These are phyloP conservation scores for Alternaria sp. DNA, from an alignment of 2,329 filamentous ascomycete species.

Conservation along the genomic window DNA sequence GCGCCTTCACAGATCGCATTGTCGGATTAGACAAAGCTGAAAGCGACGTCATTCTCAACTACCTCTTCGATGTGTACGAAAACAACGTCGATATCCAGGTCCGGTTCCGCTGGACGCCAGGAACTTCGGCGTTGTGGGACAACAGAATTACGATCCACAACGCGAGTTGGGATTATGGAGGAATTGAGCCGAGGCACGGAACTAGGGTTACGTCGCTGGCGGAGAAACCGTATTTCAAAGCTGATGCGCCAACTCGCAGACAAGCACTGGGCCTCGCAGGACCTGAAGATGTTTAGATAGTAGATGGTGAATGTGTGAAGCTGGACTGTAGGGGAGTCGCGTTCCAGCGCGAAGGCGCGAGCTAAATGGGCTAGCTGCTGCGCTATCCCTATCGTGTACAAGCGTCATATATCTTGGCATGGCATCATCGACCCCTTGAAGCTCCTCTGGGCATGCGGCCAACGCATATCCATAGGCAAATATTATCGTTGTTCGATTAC, in stretches of 20 bases:
- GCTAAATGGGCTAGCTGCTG: neutral
- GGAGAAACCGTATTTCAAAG: constrained; percentile 73
- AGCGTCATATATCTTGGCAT: neutral
- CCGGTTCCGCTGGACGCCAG: constrained; percentile 72
- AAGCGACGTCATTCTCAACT: constrained; percentile 70
- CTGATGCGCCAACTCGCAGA: constrained; percentile 68
- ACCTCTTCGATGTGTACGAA: constrained; percentile 73
- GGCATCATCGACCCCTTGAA: neutral
- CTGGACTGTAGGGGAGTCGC: neutral
- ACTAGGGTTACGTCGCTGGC: constrained; percentile 74
- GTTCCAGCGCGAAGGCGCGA: neutral
- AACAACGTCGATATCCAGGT: constrained; percentile 74
- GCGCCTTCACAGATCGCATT: constrained; percentile 71
- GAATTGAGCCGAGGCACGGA: constrained; percentile 70
- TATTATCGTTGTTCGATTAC: neutral
- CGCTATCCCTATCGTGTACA: neutral
- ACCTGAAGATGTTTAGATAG: constrained; percentile 58
- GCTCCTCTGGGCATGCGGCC: neutral
- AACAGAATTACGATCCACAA: constrained; percentile 78
- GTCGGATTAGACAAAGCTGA: constrained; percentile 72
- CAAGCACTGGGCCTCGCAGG: constrained; percentile 70
- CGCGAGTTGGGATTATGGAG: constrained; percentile 75
- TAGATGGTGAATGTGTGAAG: neutral
- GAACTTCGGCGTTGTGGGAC: constrained; percentile 73
- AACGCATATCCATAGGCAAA: neutral